Percentiles rank a stretch among this genome's conserved stretches.
phyloP scores from a whole-genome alignment of 805 yeast species.

The Sugiyamaella boreocaroliniensis region DNA sequence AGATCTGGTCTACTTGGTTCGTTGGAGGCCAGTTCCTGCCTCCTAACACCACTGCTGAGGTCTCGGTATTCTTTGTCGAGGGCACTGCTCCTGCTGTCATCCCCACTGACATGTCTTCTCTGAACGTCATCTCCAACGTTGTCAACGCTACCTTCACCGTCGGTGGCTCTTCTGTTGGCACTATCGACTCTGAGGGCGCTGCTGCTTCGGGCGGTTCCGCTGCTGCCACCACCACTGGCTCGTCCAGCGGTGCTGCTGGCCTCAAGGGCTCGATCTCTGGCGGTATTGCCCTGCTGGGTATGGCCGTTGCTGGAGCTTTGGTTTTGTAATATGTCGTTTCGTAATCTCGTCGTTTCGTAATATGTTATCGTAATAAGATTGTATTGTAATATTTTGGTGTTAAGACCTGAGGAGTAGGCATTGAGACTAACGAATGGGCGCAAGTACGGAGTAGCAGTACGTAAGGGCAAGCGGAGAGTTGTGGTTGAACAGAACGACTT shows the following conservation, averaged over 20 bases:
- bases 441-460: too few species aligned
- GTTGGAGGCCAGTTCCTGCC: constrained; percentile 1
- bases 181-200: neutral
- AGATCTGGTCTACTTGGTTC: constrained; percentile 4
- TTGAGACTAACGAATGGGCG: too few species aligned
- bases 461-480: too few species aligned
- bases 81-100: constrained; percentile 3
- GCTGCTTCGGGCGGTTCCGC: neutral
- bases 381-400: too few species aligned
- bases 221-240: neutral
- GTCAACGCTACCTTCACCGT: constrained; percentile 1
- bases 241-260: neutral
- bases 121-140: constrained; percentile 1
- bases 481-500: too few species aligned
- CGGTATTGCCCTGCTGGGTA: neutral
- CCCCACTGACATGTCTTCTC: neutral
- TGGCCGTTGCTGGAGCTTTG: neutral
- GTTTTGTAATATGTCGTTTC: neutral
- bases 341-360: neutral
- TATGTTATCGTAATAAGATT: neutral
- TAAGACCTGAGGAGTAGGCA: too few species aligned
- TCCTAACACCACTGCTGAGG: neutral
- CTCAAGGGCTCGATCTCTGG: neutral
- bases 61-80: neutral
- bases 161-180: neutral